Evolutionary conservation across 2,329 filamentous ascomycete species (phyloP).

Genomic region (Arthrobotrys sphaeroides): DNA sequence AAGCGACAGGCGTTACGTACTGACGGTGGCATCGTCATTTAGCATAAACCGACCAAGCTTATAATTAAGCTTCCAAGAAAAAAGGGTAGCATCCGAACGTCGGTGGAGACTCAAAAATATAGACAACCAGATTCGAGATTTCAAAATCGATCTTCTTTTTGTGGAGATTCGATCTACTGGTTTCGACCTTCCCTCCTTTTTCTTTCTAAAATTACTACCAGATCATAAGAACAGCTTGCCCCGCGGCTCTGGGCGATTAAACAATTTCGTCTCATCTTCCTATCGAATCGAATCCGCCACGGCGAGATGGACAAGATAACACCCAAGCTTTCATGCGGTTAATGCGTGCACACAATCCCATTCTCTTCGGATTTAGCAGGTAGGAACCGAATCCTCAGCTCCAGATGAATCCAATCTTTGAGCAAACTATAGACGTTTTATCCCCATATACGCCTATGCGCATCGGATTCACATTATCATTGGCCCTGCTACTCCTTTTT

Average conservation of each 20-base stretch:
- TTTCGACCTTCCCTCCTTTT: conserved; percentile 1
- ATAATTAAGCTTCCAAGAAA: too few species aligned
- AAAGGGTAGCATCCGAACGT: background rate
- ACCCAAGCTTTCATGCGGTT: conserved; percentile 15
- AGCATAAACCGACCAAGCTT: background rate
- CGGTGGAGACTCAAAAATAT: background rate
- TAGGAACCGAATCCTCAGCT: background rate
- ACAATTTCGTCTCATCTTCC: conserved; percentile 21
- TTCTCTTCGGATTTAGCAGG: conserved; percentile 11
- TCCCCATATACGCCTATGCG: too few species aligned
- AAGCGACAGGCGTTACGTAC: conserved; percentile 3
- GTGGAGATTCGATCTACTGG: conserved; percentile 26
- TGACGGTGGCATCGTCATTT: background rate
- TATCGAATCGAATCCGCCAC: conserved; percentile 19
- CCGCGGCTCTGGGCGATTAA: conserved; percentile 24
- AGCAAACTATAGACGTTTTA: too few species aligned
- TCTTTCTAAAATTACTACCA: conserved; percentile 32
- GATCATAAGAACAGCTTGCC: background rate
- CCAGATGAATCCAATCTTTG: conserved; percentile 15
- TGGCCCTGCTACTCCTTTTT: conserved; percentile 5
- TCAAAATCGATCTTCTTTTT: background rate
- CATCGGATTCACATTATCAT: background rate
- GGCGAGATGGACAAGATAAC: background rate
- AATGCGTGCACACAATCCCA: conserved; percentile 4
- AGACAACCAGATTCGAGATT: conserved; percentile 12